Evolutionary conservation across 2,329 filamentous ascomycete species (phyloP).

Genomic region (Fusarium multiceps): DNA sequence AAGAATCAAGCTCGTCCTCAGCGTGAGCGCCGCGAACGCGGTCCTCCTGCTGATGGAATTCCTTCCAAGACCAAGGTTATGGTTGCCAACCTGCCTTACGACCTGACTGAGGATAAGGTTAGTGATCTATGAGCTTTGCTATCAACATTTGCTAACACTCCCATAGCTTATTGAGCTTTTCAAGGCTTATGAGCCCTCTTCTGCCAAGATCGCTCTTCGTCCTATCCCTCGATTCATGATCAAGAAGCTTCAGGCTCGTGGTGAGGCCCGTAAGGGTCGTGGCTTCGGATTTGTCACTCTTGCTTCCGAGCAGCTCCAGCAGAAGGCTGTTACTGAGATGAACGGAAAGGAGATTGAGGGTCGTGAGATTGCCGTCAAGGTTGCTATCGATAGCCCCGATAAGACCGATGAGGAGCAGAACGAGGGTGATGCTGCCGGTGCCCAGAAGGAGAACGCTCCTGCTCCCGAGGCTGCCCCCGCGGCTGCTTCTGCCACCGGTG

Average conservation of each 20-base stretch:
- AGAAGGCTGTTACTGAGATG: constrained; percentile 98
- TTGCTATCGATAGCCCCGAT: constrained; percentile 98
- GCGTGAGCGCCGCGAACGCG: constrained; percentile 80
- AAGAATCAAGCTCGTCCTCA: constrained; percentile 65
- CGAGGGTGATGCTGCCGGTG: constrained; percentile 58
- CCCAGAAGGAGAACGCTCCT: constrained; percentile 52
- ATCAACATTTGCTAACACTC: constrained; percentile 36
- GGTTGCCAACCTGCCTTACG: constrained; percentile 99
- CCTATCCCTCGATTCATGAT: constrained; percentile 99
- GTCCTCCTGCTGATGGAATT: constrained; percentile 95
- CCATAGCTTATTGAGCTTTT: constrained; percentile 96
- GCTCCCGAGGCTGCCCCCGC: constrained; percentile 45
- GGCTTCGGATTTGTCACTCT: constrained; percentile 99
- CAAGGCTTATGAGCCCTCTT: constrained; percentile 87
- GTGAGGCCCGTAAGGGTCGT: constrained; percentile 98
- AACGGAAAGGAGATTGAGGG: constrained; percentile 99
- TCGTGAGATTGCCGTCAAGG: constrained; percentile 99
- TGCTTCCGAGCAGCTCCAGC: constrained; percentile 92
- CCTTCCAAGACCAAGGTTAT: constrained; percentile 99
- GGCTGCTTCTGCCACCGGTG: constrained; percentile 37
- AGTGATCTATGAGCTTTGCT: constrained; percentile 42
- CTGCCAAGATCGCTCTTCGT: constrained; percentile 97
- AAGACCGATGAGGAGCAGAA: constrained; percentile 86
- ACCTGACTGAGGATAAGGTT: constrained; percentile 97
- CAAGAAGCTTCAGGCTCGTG: constrained; percentile 99